phyloP scores from a whole-genome alignment of 805 yeast genomes.

The Wickerhamiella hasegawae region DNA sequence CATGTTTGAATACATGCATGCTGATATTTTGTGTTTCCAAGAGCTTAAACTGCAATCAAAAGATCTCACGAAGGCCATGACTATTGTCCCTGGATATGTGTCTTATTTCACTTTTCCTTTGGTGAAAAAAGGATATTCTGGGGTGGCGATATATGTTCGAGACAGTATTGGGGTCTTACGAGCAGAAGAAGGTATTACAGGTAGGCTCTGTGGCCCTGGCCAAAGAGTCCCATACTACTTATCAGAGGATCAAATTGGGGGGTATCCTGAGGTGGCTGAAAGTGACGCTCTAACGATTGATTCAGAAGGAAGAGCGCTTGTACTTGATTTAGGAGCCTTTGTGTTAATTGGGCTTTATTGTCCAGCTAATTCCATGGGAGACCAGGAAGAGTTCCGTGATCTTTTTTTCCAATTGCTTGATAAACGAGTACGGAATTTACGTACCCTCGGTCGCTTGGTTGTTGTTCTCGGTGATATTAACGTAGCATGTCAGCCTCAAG shows the following conservation, averaged over 20 bases:
- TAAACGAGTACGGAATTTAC: slow-evolving; percentile 40
- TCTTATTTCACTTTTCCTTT: slow-evolving; percentile 57
- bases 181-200: slow-evolving; percentile 91
- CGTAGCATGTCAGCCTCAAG: slow-evolving; percentile 63
- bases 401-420: slow-evolving; percentile 43
- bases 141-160: slow-evolving; percentile 62
- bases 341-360: slow-evolving; percentile 52
- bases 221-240: slow-evolving; percentile 13
- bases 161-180: slow-evolving; percentile 42
- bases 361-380: slow-evolving; percentile 73
- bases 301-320: slow-evolving; percentile 68
- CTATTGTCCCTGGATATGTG: slow-evolving; percentile 37
- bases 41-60: slow-evolving; percentile 58
- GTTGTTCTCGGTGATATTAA: slow-evolving; percentile 82
- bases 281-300: slow-evolving; percentile 37
- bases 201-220: slow-evolving; percentile 22
- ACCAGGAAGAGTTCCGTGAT: slow-evolving; percentile 47
- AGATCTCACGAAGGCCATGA: slow-evolving; percentile 32
- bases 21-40: slow-evolving; percentile 74
- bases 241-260: slow-evolving; percentile 41
- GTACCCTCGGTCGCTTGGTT: slow-evolving; percentile 44
- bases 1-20: slow-evolving; percentile 27
- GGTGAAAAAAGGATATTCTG: slow-evolving; percentile 69
- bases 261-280: slow-evolving; percentile 36
- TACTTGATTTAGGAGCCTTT: slow-evolving; percentile 42